Evolutionary conservation across 805 yeast genomes (phyloP).

Genomic region (Candida coleopterorum): DNA sequence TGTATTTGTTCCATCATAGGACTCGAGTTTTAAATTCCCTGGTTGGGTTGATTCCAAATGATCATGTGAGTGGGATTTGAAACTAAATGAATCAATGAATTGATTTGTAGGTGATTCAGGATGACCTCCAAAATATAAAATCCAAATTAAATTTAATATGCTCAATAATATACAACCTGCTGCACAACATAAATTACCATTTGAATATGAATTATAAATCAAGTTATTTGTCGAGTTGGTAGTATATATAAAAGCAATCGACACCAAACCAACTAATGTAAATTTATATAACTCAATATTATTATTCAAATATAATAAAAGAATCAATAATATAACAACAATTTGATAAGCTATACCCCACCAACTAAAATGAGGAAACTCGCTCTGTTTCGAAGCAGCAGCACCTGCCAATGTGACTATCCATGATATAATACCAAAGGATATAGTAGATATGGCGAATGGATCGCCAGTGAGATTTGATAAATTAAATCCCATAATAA

Average conservation of each 20-base stretch:
- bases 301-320: conserved; percentile 53
- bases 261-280: conserved; percentile 50
- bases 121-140: conserved; percentile 85
- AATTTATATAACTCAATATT: conserved; percentile 65
- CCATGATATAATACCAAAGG: conserved; percentile 78
- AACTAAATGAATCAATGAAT: conserved; percentile 77
- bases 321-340: conserved; percentile 48
- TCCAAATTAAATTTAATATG: conserved; percentile 80
- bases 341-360: conserved; percentile 90
- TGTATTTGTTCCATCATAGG: conserved; percentile 1
- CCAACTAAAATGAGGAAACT: conserved; percentile 87
- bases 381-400: conserved; percentile 32
- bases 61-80: conserved; percentile 37
- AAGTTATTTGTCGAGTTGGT: conserved; percentile 79
- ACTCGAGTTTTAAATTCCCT: background rate
- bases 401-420: conserved; percentile 85
- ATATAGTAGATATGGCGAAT: conserved; percentile 76
- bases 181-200: conserved; percentile 78
- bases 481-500: conserved; percentile 34
- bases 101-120: conserved; percentile 83
- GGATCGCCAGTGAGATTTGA: conserved; percentile 74
- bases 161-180: conserved; percentile 87
- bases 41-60: conserved; percentile 6
- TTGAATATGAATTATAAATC: conserved; percentile 56
- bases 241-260: conserved; percentile 77